Conservation (phyloP, 176 grass and related monocot species). For the Bonia amplexicaulis region DNA sequence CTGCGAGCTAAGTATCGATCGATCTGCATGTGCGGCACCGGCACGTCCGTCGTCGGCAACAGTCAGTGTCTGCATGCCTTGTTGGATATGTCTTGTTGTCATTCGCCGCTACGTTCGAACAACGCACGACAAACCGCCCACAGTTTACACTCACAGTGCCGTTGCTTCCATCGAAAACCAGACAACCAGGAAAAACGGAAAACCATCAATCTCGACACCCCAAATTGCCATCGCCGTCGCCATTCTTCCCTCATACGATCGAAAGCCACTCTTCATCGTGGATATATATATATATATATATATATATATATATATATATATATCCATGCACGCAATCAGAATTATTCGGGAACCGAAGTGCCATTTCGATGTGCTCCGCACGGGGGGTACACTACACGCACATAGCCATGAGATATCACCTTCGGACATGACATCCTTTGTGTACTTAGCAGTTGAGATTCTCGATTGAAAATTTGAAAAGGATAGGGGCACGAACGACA, state of each 20-base stretch:
- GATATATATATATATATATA: not conserved
- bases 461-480: slow-evolving; percentile 23
- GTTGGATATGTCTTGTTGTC: not conserved
- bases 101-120: slow-evolving; percentile 13
- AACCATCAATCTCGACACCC: not conserved
- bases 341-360: not conserved
- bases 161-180: not conserved
- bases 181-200: not conserved
- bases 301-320: too few species aligned
- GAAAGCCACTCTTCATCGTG: not conserved
- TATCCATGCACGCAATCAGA: too few species aligned
- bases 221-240: not conserved
- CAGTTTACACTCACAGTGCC: not conserved
- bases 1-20: not conserved
- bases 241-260: not conserved
- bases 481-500: not conserved
- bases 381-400: not conserved
- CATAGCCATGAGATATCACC: not conserved
- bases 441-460: slow-evolving; percentile 18
- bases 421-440: slow-evolving; percentile 15
- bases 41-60: not conserved
- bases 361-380: not conserved
- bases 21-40: not conserved
- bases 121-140: slow-evolving; percentile 17
- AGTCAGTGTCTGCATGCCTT: not conserved